phyloP scores from a whole-genome alignment of 495 filamentous ascomycete species.

The Podospora bellae-mahoneyi region DNA sequence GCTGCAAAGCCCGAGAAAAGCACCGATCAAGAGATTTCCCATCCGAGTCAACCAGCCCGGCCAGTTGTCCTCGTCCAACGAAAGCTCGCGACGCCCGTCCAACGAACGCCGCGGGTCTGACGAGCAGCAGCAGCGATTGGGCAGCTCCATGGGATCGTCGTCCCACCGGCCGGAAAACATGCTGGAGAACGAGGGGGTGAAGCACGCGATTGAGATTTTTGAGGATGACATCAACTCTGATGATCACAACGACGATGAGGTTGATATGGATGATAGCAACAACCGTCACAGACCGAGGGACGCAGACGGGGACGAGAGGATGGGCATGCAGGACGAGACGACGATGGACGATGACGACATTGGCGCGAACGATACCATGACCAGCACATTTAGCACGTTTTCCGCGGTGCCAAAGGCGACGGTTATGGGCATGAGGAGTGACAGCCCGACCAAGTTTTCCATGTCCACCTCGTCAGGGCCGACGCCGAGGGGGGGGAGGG shows the following conservation, averaged over 20 bases:
- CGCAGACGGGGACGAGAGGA: neutral
- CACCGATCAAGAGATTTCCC: slow-evolving; percentile 54
- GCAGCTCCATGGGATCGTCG: slow-evolving; percentile 18
- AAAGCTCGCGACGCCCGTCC: slow-evolving; percentile 16
- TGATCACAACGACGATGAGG: slow-evolving; percentile 13
- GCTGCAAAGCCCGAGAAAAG: slow-evolving; percentile 45
- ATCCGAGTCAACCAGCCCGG: slow-evolving; percentile 39
- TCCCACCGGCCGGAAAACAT: slow-evolving; percentile 40
- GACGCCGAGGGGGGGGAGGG: slow-evolving; percentile 39
- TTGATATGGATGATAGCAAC: slow-evolving; percentile 18
- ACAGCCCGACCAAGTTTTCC: slow-evolving; percentile 48
- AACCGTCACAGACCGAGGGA: slow-evolving; percentile 17
- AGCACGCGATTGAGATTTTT: slow-evolving; percentile 50
- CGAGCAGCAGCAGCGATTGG: slow-evolving; percentile 40
- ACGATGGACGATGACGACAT: slow-evolving; percentile 34
- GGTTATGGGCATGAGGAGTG: slow-evolving; percentile 66
- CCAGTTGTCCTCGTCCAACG: slow-evolving; percentile 15
- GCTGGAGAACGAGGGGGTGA: slow-evolving; percentile 40
- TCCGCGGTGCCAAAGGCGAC: slow-evolving; percentile 87
- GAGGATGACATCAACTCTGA: slow-evolving; percentile 44
- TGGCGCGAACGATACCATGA: slow-evolving; percentile 64
- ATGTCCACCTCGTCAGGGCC: slow-evolving; percentile 21
- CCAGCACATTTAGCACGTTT: slow-evolving; percentile 73
- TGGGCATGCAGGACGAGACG: slow-evolving; percentile 1
- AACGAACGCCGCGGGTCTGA: slow-evolving; percentile 26